phyloP scores from a whole-genome alignment of 257 asterid species.

The Ajuga chamaepitys region DNA sequence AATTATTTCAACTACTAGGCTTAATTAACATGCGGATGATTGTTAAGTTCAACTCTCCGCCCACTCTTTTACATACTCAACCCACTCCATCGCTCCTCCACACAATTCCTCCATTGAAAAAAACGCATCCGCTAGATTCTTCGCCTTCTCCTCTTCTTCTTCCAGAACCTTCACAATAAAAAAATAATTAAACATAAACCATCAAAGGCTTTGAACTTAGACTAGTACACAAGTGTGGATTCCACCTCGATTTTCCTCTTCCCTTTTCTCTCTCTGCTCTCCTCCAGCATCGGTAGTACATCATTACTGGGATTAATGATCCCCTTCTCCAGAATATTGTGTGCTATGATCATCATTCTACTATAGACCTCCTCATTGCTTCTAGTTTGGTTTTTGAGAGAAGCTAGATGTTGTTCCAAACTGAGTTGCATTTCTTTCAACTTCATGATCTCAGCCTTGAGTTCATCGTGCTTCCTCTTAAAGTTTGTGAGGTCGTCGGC shows the following conservation, averaged over 20 bases:
- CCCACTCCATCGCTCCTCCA: no score
- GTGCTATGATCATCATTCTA: conserved; percentile 2
- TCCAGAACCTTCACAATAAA: no score
- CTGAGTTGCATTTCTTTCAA: conserved; percentile 18
- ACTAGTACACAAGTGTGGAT: not conserved
- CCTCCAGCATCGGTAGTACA: not conserved
- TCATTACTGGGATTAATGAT: no score
- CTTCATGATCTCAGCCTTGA: conserved; percentile 21
- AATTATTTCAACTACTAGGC: no score
- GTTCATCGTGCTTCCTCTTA: conserved; percentile 12
- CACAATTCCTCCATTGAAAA: no score
- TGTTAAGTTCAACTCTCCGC: no score
- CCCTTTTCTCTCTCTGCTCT: not conserved
- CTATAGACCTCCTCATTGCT: conserved; percentile 7
- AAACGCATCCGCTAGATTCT: no score
- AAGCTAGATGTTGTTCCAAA: conserved; percentile 18
- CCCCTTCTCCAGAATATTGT: not conserved
- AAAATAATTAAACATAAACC: no score
- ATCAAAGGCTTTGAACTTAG: no score
- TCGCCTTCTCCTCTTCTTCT: no score
- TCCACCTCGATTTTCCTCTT: conserved; percentile 15
- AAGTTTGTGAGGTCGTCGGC: conserved; percentile 17
- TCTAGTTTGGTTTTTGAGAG: conserved; percentile 6
- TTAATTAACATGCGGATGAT: no score
- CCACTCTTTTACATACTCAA: no score